A percentile compares a stretch with the other conserved stretches of the same genome.
Conservation (phyloP, 2,329 filamentous ascomycete species). For the Chaetomiaceae sp. region DNA sequence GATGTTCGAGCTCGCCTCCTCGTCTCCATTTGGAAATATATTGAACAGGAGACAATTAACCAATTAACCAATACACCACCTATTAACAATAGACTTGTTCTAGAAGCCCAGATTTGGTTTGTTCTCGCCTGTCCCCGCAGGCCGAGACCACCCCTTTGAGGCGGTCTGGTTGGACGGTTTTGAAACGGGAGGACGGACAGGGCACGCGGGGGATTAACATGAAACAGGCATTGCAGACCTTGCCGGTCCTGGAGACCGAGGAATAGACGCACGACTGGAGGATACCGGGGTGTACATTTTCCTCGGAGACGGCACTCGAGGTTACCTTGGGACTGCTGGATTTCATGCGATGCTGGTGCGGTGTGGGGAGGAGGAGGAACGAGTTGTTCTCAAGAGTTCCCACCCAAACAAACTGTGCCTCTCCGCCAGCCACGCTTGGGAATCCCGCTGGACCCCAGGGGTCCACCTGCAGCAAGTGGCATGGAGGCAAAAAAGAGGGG, state of each 20-base stretch:
- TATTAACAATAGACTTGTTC: no score
- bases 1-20: no score
- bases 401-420: conserved; percentile 4
- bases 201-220: conserved; percentile 2
- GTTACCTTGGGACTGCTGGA: background rate
- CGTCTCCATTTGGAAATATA: no score
- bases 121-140: background rate
- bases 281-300: background rate
- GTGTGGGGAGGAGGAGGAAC: no score
- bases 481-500: no score
- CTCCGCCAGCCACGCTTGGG: background rate
- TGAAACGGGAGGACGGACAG: background rate
- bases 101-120: background rate
- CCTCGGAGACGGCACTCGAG: background rate
- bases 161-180: background rate
- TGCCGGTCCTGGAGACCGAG: background rate
- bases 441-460: no score
- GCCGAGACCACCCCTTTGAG: no score
- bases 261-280: background rate
- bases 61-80: no score
- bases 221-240: conserved; percentile 3
- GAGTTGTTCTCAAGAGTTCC: conserved; percentile 4
- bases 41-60: no score
- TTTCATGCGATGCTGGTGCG: conserved; percentile 3
- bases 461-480: no score